A percentile compares a stretch with the other conserved stretches of the same genome.
phyloP scores from a whole-genome alignment of 1,139 yeast genomes.

The Taphrina flavorubra region DNA sequence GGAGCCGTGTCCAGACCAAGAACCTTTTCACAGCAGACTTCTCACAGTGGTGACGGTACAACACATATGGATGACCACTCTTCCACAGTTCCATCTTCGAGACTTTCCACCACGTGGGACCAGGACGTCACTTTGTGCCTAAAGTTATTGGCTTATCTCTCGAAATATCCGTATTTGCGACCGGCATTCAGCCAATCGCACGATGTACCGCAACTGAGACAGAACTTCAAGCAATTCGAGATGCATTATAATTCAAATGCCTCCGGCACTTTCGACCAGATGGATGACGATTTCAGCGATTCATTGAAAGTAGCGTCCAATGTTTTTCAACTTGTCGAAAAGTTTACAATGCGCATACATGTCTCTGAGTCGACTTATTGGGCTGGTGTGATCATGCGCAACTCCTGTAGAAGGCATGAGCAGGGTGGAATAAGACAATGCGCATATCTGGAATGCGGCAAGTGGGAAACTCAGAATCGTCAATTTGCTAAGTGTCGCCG shows the following conservation, averaged over 20 bases:
- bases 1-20: not conserved
- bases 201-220: slow-evolving; percentile 56
- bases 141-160: slow-evolving; percentile 87
- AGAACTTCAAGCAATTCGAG: slow-evolving; percentile 45
- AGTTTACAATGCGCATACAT: slow-evolving; percentile 75
- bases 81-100: not conserved
- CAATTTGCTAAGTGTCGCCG: slow-evolving; percentile 94
- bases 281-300: slow-evolving; percentile 37
- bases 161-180: slow-evolving; percentile 84
- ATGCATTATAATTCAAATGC: slow-evolving; percentile 33
- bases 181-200: slow-evolving; percentile 75
- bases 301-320: slow-evolving; percentile 55
- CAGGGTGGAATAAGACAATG: slow-evolving; percentile 93
- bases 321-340: slow-evolving; percentile 87
- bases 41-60: not conserved
- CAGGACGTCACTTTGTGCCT: slow-evolving; percentile 95
- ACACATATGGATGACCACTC: not conserved
- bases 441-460: slow-evolving; percentile 92
- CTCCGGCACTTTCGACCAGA: slow-evolving; percentile 17
- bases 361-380: slow-evolving; percentile 85
- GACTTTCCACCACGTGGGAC: slow-evolving; percentile 66
- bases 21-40: slow-evolving; percentile 2
- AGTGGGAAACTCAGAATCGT: slow-evolving; percentile 88
- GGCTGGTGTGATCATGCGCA: slow-evolving; percentile 97
- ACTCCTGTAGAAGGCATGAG: slow-evolving; percentile 84